Conservation (phyloP, 2,329 filamentous ascomycete species). For the Huntiella bhutanensis region DNA sequence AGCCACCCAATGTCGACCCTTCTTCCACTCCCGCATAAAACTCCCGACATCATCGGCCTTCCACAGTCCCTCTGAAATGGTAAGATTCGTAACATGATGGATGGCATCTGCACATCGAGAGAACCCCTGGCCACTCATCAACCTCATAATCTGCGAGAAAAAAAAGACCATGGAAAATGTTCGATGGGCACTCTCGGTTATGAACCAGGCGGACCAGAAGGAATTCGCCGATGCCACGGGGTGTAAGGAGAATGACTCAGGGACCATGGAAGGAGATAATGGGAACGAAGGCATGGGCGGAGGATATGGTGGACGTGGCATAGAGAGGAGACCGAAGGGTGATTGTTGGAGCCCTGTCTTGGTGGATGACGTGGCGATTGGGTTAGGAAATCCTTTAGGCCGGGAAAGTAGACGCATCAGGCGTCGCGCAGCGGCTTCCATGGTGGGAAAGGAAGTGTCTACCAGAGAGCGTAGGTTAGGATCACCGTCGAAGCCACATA, state of each 20-base stretch:
- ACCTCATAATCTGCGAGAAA: constrained; percentile 21
- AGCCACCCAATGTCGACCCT: constrained; percentile 2
- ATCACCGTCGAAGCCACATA: constrained; percentile 26
- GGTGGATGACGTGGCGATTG: too few relatives aligned
- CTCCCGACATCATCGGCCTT: constrained; percentile 18
- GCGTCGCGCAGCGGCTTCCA: constrained; percentile 1
- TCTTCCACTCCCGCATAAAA: constrained; percentile 16
- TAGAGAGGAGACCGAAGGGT: background rate
- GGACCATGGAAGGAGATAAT: constrained; percentile 15
- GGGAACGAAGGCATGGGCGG: constrained; percentile 15
- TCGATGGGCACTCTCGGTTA: constrained; percentile 33
- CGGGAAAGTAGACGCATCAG: background rate
- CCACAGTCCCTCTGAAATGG: constrained; percentile 23
- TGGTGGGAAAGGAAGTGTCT: constrained; percentile 15
- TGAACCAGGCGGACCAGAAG: constrained; percentile 32
- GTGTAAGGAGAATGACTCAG: too few relatives aligned
- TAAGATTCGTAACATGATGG: constrained; percentile 20
- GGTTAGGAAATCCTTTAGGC: too few relatives aligned
- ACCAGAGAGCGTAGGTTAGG: constrained; percentile 18
- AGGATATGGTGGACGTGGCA: background rate
- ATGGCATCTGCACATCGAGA: constrained; percentile 16
- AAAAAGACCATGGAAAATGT: constrained; percentile 31
- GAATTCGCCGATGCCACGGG: constrained; percentile 17
- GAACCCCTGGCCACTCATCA: constrained; percentile 16
- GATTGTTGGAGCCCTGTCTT: too few relatives aligned